Evolutionary conservation across 306 rosid genomes (phyloP).

Genomic region (Pueraria montana): DNA sequence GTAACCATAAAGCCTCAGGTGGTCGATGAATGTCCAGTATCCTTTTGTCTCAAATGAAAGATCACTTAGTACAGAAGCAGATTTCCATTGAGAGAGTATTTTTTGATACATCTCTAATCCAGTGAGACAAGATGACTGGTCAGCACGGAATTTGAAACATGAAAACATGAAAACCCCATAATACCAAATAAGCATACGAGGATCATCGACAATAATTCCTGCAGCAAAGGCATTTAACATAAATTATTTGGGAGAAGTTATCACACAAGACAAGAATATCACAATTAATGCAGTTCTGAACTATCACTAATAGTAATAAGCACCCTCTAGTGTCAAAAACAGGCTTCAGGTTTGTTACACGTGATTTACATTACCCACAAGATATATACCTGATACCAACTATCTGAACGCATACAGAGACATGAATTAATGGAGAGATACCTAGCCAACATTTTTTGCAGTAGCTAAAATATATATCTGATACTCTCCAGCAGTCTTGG

Average conservation of each 20-base stretch:
- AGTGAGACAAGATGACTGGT: constrained; percentile 68
- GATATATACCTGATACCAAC: constrained; percentile 38
- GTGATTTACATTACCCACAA: constrained; percentile 10
- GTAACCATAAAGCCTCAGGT: constrained; percentile 86
- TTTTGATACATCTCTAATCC: constrained; percentile 67
- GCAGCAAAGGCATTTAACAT: constrained; percentile 43
- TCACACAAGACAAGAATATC: constrained; percentile 17
- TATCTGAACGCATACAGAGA: constrained; percentile 31
- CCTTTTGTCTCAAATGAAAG: constrained; percentile 95
- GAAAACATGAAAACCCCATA: constrained; percentile 90
- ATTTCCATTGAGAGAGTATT: constrained; percentile 76
- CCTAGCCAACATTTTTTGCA: constrained; percentile 94
- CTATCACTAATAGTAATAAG: not conserved
- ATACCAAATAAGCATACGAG: constrained; percentile 81
- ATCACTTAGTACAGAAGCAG: constrained; percentile 82
- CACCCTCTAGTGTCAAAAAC: constrained; percentile 26
- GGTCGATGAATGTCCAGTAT: constrained; percentile 93
- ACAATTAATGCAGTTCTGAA: constrained; percentile 29
- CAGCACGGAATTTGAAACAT: constrained; percentile 90
- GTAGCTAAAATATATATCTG: constrained; percentile 67
- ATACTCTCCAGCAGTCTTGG: constrained; percentile 79
- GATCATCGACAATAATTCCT: constrained; percentile 89
- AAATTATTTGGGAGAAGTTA: constrained; percentile 39
- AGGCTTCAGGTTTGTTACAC: constrained; percentile 2
- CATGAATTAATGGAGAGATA: constrained; percentile 57